Evolutionary conservation across 805 yeast genomes (phyloP), one percentile per base, ranked within the genome.

Genomic region (Barnettozyma wickerhamii): DNA sequence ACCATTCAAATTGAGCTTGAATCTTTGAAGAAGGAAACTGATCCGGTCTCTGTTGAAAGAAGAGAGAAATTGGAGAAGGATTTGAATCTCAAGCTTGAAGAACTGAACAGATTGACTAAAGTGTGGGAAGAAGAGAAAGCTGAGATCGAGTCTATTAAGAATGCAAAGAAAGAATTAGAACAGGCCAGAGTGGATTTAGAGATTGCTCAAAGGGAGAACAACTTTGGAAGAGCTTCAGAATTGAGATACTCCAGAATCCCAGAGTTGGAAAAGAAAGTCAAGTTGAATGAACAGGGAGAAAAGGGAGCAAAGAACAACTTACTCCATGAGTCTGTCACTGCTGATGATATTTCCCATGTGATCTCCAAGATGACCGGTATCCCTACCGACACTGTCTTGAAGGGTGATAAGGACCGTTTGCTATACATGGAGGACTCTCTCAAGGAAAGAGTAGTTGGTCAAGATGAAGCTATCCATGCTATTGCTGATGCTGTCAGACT

Each of bases 301-400:
- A 38, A 33, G 14, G 28, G 20, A 14, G 17, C 55, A 31, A 37
- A 60, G 51, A 15, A 46, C 52, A 42, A 48, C 51, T 64, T 87
- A 41, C 67, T 87, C 15, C 98, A 91, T 62, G 99, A 93, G 51
- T 79, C 95, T 0, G 98, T 91, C 4, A 85, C 96, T 0, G 75
- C 95, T 3, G 95, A 90, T 50, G 99, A 91, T 62, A 93, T 91
- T 51, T 95, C 97, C 0, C 74, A 79, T 46, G 99, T 91, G 6
- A 84, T 91, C 10, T 83, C 95, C 12, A 81, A 88, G 49, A 89
- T 93, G 84, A 91, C 99, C 0, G 98, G 98, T 29, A 89, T 91
- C 33, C 99, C 99, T 6, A 86, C 87, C 19, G 87, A 81, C 51
- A 85, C 89, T 24, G 78, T 91, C 51, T 74, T 93, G 81, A 85